Conservation (phyloP, 495 filamentous ascomycete genomes). For the Lasiosphaeria miniovina region DNA sequence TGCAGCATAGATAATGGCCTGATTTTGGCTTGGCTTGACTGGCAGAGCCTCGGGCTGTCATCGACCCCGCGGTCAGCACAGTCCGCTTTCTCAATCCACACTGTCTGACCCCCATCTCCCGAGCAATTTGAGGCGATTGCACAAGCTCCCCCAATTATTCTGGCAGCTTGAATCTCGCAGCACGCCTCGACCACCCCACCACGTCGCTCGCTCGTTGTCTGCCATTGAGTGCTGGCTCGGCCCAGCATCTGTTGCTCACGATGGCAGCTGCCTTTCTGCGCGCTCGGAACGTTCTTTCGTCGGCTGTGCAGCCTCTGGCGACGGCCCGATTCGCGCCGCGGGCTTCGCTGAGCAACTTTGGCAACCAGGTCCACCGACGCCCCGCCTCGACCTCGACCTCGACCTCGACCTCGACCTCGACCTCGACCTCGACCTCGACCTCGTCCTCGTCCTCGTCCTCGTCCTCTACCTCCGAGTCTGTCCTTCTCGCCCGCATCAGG, state of each 20-base stretch:
- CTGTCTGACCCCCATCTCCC: too few species aligned
- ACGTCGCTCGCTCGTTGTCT: slow-evolving; percentile 7
- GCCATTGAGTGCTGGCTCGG: slow-evolving; percentile 42
- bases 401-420: too few species aligned
- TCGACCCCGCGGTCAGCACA: too few species aligned
- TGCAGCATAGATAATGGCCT: too few species aligned
- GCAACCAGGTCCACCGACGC: slow-evolving; percentile 22
- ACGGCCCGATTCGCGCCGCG: slow-evolving; percentile 16
- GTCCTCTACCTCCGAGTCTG: slow-evolving; percentile 32
- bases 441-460: slow-evolving; percentile 36
- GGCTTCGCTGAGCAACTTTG: not conserved
- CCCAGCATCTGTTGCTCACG: slow-evolving; percentile 24
- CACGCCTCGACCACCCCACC: slow-evolving; percentile 6
- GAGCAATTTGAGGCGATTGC: too few species aligned
- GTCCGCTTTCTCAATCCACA: too few species aligned
- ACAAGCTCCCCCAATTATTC: too few species aligned
- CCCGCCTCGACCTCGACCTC: slow-evolving; percentile 34
- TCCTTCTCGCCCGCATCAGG: slow-evolving; percentile 38
- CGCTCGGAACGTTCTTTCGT: slow-evolving; percentile 28
- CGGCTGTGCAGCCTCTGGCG: slow-evolving; percentile 28
- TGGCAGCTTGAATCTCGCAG: slow-evolving; percentile 3
- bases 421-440: slow-evolving; percentile 36
- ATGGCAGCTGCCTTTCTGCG: slow-evolving; percentile 40
- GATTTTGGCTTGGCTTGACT: too few species aligned
- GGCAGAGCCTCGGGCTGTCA: too few species aligned